Evolutionary conservation across 1,284 basidiomycete genomes (phyloP), one percentile per base, ranked within the genome.

Genomic region (Moesziomyces globuligerus): DNA sequence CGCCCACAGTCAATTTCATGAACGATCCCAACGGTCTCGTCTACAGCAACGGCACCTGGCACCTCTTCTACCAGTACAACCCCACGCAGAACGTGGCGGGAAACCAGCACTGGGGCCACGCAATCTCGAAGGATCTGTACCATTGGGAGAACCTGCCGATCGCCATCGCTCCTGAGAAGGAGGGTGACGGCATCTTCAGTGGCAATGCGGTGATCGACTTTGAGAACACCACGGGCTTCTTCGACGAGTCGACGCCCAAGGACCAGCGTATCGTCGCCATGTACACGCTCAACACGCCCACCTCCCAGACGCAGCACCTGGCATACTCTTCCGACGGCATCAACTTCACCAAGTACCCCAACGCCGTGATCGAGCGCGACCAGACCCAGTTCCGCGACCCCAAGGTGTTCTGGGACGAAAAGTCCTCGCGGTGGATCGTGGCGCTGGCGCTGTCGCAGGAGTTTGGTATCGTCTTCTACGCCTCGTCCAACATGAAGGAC

Each of bases 101-200:
- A 6, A 84, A 84, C 61, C 83, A 84, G 62, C 83, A 84, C 65
- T 85, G 84, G 84, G 84, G 84, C 48, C 84, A 85, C 48, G 84
- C 85, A 15, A 83, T 84, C 15, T 83, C 81, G 23, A 74, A 66
- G 42, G 84, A 85, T 66, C 67, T 84, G n/a, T 84, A 83, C 54
- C 70, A 75, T 46, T 85, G 84, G 85, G 74, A 77, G 48, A 85
- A 85, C 53, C 76, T 84, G 50, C 83, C 83, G 80, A 48, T 80
- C 61, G 74, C 71, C 79, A 82, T 57, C 74, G 80, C 49, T 29
- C 74, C 48, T 56, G 79, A 41, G 70, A 80, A 26, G 66, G 82
- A 48, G 25, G 65, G 45, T 15, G 49, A 78, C n/a, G 75, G 72
- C 24, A 78, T 78, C 53, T 85, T 84, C 76, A 78, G 75, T 26